A percentile compares a stretch with the other conserved stretches of the same genome.
These are phyloP conservation scores for Penicillium rolfsii DNA, from an alignment of 2,329 filamentous ascomycete species.

Conservation along the genomic window DNA sequence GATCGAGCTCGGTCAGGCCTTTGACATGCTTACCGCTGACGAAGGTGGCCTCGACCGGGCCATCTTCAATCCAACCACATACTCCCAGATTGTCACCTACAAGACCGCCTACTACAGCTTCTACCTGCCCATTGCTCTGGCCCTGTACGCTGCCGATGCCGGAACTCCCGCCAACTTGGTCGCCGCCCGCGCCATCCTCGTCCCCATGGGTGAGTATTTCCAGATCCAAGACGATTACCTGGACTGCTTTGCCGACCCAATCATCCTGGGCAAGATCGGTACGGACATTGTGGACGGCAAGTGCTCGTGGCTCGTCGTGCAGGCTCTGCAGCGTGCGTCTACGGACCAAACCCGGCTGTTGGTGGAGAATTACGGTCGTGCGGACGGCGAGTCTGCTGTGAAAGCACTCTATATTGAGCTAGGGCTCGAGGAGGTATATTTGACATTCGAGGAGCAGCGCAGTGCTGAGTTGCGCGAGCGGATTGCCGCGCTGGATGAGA, in stretches of 20 bases:
- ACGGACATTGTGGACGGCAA: slow-evolving; percentile 99
- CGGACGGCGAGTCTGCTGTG: slow-evolving; percentile 79
- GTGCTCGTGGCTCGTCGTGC: slow-evolving; percentile 85
- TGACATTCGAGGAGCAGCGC: slow-evolving; percentile 84
- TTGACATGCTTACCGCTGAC: slow-evolving; percentile 92
- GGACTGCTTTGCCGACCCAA: slow-evolving; percentile 92
- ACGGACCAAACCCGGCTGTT: no score
- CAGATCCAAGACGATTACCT: slow-evolving; percentile 99
- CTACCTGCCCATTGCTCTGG: slow-evolving; percentile 93
- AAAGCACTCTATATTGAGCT: slow-evolving; percentile 88
- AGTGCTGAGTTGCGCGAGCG: slow-evolving; percentile 74
- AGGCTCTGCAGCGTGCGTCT: no score
- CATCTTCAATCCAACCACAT: slow-evolving; percentile 90
- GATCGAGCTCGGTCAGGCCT: slow-evolving; percentile 93
- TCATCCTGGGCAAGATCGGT: slow-evolving; percentile 95
- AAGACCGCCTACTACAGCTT: slow-evolving; percentile 99
- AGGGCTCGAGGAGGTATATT: slow-evolving; percentile 78
- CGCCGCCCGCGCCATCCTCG: slow-evolving; percentile 86
- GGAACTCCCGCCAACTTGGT: slow-evolving; percentile 88
- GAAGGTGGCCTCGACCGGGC: slow-evolving; percentile 89
- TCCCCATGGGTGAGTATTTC: slow-evolving; percentile 98
- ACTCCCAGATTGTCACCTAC: slow-evolving; percentile 91
- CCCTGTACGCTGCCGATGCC: slow-evolving; percentile 74
- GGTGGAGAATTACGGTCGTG: slow-evolving; percentile 52
- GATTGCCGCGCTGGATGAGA: slow-evolving; percentile 82